A percentile compares a stretch with the other conserved stretches of the same genome.
phyloP scores from a whole-genome alignment of 306 rosid genomes.

The Dalbergia oliveri region DNA sequence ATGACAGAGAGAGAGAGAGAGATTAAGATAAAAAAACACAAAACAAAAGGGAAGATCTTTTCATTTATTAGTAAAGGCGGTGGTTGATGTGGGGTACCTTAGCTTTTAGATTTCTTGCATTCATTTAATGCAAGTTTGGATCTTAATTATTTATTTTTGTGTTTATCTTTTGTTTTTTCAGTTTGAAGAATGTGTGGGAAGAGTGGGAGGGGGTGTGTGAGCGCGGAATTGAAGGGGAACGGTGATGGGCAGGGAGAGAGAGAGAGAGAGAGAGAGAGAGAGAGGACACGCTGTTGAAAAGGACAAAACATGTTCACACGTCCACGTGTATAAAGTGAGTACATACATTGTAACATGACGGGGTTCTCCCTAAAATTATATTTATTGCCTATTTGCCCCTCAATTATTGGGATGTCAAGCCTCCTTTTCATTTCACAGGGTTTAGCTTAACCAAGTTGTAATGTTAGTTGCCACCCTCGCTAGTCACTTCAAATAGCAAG shows the following conservation, averaged over 20 bases:
- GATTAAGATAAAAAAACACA: background rate
- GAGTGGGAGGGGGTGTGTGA: constrained; percentile 30
- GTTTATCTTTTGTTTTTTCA: background rate
- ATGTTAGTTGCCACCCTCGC: too few species aligned
- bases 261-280: background rate
- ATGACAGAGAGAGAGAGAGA: background rate
- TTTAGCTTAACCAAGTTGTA: background rate
- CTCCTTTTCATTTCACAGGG: background rate
- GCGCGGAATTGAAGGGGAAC: constrained; percentile 37
- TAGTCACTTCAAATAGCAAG: too few species aligned
- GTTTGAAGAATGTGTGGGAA: constrained; percentile 38
- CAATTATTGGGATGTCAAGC: background rate
- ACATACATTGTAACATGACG: background rate
- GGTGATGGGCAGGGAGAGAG: constrained; percentile 3
- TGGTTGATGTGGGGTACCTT: constrained; percentile 45
- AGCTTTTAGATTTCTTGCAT: constrained; percentile 22
- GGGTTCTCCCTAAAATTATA: background rate
- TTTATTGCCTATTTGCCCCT: background rate
- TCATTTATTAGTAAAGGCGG: constrained; percentile 33
- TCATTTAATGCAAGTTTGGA: constrained; percentile 31
- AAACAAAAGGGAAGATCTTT: background rate
- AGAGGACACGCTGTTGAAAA: constrained; percentile 11
- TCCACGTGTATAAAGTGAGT: background rate
- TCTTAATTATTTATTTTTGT: background rate
- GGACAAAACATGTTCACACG: constrained; percentile 14